Base-by-base conservation (phyloP, 2,329 filamentous ascomycete genomes). In the Blumeria hordei region DNA sequence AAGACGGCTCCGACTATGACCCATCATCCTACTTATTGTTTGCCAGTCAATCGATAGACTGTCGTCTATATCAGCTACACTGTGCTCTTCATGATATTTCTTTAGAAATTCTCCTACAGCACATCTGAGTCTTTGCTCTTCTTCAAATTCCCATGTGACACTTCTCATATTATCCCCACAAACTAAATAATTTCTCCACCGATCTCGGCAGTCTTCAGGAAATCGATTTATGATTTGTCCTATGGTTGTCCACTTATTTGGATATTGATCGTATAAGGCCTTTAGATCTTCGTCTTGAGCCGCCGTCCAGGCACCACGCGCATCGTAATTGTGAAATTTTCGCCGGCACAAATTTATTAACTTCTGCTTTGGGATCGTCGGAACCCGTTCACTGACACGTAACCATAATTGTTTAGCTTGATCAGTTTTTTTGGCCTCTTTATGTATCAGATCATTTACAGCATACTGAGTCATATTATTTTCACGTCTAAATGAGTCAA, bases 181-280 rank as follows among this genome's bases (percentile, higher is more conserved):
- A 49, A 80, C 68, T 21, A 83, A 67, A 61, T 82, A 79, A 61
- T 85, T 83, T 41, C 79, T 73, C 70, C 80, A 85, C 3, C 83
- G 77, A 64, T 86, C 82, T 53, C 81, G 75, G 54, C 80, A 72
- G 62, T 86, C 81, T 57, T 78, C 75, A 0, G 75, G 71, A 41
- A 78, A 74, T 6, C 84, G 78, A 58, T 79, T 79, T 59, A 85
- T 73, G 21, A 76, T 59, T n/a, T 71, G 69, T 0, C 73, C 77
- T 59, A 88, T 82, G 33, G 71, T 60, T 10, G 72, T 72, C 79
- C 82, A 88, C 57, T 77, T 75, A 14, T 69, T 72, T 1, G 60
- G 62, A 55, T 58, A 53, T 49, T 28, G 72, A 71, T 71, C 67
- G 53, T 74, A 70, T 6, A 76, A 64, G 0, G 68, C 58, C 4